phyloP scores from a whole-genome alignment of 805 yeast species.

The Wickerhamomyces ciferrii region DNA sequence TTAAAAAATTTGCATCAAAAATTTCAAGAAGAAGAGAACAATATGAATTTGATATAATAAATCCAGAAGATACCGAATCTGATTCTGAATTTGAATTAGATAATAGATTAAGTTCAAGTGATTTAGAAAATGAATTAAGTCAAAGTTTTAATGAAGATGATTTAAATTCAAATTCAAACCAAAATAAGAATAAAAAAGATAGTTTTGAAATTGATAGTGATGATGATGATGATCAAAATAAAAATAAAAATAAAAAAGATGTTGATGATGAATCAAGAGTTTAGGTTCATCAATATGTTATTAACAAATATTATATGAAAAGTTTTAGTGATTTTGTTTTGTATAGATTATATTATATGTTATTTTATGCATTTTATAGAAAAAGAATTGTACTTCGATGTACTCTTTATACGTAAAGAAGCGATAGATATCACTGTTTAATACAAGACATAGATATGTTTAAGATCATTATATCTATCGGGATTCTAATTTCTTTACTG shows the following conservation, averaged over 20 bases:
- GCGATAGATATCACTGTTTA: no score
- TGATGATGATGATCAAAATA: background rate
- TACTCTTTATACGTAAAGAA: no score
- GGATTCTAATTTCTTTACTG: no score
- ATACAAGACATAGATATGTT: no score
- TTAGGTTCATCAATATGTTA: no score
- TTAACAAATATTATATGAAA: no score
- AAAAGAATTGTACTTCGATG: no score
- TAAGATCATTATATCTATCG: no score
- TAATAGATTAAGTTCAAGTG: conserved; percentile 45
- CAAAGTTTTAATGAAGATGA: background rate
- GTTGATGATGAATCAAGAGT: background rate
- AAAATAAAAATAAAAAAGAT: background rate
- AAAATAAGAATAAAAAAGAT: background rate
- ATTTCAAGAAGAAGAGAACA: conserved; percentile 36
- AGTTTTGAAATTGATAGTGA: conserved; percentile 2
- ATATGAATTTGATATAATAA: conserved; percentile 24
- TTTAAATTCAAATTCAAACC: background rate
- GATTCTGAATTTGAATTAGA: conserved; percentile 75
- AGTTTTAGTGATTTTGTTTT: no score
- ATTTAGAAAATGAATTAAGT: conserved; percentile 18
- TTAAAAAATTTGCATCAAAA: conserved; percentile 31
- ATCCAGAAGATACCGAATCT: conserved; percentile 54
- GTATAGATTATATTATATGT: no score
- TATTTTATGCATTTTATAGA: no score